Evolutionary conservation across 148 eudicot genomes (phyloP), one percentile per base, ranked within the genome.

Genomic region (Bassia scoparia): DNA sequence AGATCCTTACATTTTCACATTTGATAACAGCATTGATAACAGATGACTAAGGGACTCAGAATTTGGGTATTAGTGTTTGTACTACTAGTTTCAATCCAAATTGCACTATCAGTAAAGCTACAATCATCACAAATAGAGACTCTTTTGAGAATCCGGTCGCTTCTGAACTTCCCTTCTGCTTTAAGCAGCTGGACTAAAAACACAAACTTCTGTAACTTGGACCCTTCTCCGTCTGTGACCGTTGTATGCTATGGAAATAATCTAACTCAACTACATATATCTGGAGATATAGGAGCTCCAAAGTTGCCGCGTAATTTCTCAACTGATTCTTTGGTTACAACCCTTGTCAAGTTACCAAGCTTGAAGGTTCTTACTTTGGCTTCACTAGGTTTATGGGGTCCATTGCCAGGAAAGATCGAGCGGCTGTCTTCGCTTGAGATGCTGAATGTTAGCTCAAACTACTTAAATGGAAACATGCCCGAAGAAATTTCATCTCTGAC

Each of bases 311-410:
- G 10, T 8, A 88, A 92, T 78, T 88, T 88, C 81, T 95, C 96
- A 4, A 81, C 79, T 3, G 84, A 86, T 61, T 81, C 93, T 27
- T 86, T 95, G 55, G 71, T 88, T 24, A 67, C 83, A 10, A 81
- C 83, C n/a, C 93, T 95, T 69, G 85, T 77, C 24, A 76, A 50
- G 78, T 72, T 95, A 33, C 89, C 92, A 9, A 86, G 77, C 74
- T 78, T 95, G 69, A 95, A 89, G 88, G 99, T 95, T 77, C 96
- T 95, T 64, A 86, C 80, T 66, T 77, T 95, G 76, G 94, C 81
- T 77, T 91, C 97, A 2, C 84, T 89, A 15, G 99, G 96, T 50
- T 79, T 95, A 60, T 84, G 89, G 86, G 99, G 97, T 14, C 53
- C 80, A 6, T 73, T 95, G 74, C 97, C 99, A 0, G 34, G 50